These are phyloP conservation scores for Penicillium sp. DNA, from an alignment of 2,329 filamentous ascomycete species.

Conservation along the genomic window DNA sequence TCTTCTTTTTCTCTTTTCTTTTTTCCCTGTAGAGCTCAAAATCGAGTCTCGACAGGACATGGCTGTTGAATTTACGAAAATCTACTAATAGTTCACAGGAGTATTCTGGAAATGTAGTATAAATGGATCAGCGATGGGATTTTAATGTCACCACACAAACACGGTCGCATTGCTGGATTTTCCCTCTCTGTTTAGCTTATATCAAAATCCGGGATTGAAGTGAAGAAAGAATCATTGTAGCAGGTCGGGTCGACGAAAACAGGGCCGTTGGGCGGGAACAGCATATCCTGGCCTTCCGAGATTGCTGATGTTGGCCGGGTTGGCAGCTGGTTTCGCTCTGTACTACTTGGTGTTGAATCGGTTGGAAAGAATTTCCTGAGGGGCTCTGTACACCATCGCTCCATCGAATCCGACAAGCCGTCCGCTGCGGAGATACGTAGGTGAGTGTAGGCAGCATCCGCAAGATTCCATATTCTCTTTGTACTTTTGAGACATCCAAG, in stretches of 20 bases:
- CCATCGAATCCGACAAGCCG: conserved; percentile 32
- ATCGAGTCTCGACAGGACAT: too few species aligned
- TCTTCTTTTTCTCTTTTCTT: too few species aligned
- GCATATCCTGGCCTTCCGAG: conserved; percentile 30
- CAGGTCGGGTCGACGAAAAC: conserved; percentile 38
- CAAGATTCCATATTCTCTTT: conserved; percentile 36
- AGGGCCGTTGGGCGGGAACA: conserved; percentile 30
- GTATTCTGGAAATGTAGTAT: too few species aligned
- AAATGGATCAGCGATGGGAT: too few species aligned
- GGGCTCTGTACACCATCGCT: conserved; percentile 32
- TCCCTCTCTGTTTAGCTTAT: conserved; percentile 16
- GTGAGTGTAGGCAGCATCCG: conserved; percentile 32
- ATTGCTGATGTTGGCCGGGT: conserved; percentile 17
- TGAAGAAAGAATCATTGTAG: conserved; percentile 36
- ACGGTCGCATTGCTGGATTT: neutral
- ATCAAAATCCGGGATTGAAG: conserved; percentile 32
- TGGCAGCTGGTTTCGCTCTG: conserved; percentile 19
- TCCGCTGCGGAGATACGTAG: conserved; percentile 35
- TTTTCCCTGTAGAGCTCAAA: too few species aligned
- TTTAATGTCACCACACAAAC: neutral
- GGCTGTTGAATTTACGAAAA: too few species aligned
- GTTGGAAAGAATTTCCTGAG: conserved; percentile 27
- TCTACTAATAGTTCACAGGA: neutral
- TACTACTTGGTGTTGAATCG: conserved; percentile 21
- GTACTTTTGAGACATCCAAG: conserved; percentile 40